phyloP scores from a whole-genome alignment of 2,329 filamentous ascomycete species.

The Neonectria faginata region DNA sequence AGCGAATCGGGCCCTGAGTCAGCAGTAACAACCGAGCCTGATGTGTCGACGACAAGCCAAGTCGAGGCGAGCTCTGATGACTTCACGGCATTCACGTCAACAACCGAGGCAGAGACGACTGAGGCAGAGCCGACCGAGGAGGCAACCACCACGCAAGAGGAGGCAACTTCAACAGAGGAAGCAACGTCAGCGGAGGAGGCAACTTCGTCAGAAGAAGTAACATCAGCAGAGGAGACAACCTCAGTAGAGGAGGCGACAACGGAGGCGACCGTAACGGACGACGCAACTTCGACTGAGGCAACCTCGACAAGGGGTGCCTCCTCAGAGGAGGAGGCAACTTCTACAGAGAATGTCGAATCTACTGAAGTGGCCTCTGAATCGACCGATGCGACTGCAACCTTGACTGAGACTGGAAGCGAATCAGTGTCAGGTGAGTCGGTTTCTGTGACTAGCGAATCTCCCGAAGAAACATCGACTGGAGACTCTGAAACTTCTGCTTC shows the following conservation, averaged over 20 bases:
- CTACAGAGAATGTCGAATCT: conserved; percentile 6
- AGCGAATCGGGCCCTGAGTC: conserved; percentile 38
- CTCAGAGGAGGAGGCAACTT: not conserved
- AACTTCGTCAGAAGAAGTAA: not conserved
- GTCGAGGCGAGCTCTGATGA: conserved; percentile 33
- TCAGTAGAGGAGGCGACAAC: conserved; percentile 13
- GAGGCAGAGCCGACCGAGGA: conserved; percentile 9
- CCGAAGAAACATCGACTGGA: not conserved
- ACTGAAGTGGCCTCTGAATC: not conserved
- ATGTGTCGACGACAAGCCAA: conserved; percentile 45
- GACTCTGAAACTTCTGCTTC: not conserved
- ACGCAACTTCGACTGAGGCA: not conserved
- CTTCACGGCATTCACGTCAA: conserved; percentile 13
- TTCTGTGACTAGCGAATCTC: not conserved
- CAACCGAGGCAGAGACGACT: conserved; percentile 5
- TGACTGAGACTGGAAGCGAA: not conserved
- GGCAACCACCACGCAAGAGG: conserved; percentile 12
- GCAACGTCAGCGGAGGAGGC: not conserved
- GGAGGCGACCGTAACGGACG: conserved; percentile 24
- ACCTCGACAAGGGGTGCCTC: not conserved
- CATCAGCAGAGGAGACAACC: not conserved
- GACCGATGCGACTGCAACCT: not conserved
- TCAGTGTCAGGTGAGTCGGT: not conserved
- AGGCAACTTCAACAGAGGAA: conserved; percentile 6
- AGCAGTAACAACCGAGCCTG: conserved; percentile 37